A percentile compares a stretch with the other conserved stretches of the same genome.
phyloP scores from a whole-genome alignment of 371 early-diverging fungal genomes.

The Vavraia culicis region DNA sequence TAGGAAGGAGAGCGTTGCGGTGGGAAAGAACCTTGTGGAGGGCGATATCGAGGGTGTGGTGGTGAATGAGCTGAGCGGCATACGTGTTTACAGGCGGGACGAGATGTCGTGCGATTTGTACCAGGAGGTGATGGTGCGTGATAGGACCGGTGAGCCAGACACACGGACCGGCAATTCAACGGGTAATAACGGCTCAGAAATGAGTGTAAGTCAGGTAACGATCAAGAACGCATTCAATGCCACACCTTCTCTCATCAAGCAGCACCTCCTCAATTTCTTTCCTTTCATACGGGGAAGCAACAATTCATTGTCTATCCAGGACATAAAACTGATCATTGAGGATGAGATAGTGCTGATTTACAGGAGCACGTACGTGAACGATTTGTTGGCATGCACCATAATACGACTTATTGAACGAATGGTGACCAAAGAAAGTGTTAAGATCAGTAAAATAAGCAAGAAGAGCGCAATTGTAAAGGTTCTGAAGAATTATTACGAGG shows the following conservation, averaged over 20 bases:
- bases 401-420: constrained; percentile 20
- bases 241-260: constrained; percentile 15
- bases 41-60: too few species aligned
- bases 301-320: constrained; percentile 11
- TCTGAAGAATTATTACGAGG: constrained; percentile 19
- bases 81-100: too few species aligned
- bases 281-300: constrained; percentile 3
- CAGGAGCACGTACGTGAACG: constrained; percentile 28
- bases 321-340: constrained; percentile 8
- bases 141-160: too few species aligned
- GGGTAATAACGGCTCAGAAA: too few species aligned
- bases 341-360: constrained; percentile 25
- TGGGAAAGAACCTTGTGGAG: too few species aligned
- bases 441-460: constrained; percentile 9
- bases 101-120: too few species aligned
- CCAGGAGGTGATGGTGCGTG: too few species aligned
- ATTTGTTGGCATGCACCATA: constrained; percentile 30
- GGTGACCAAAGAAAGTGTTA: constrained; percentile 12
- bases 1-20: too few species aligned
- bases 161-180: too few species aligned
- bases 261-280: constrained; percentile 23
- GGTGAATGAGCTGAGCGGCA: too few species aligned
- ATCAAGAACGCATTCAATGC: constrained; percentile 33
- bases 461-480: constrained; percentile 13
- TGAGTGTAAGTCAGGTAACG: too few species aligned